Evolutionary conservation across 2,329 filamentous ascomycete species (phyloP), one percentile per base, ranked within the genome.

Genomic region (Hirsutella thompsonii): DNA sequence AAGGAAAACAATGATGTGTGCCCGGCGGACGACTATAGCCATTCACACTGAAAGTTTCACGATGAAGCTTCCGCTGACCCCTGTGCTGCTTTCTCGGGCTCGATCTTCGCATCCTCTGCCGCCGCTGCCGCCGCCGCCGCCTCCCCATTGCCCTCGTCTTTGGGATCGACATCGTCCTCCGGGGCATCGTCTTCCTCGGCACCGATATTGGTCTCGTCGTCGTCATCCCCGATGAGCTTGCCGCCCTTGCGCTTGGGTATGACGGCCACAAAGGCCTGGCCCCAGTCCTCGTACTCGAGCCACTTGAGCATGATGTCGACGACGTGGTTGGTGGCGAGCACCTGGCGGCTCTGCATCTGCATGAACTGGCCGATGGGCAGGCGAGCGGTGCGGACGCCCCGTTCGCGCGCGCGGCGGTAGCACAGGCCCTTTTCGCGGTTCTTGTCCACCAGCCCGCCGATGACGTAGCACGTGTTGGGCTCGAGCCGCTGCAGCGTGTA

Each of bases 351-450:
- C 42, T 81, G 74, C 84, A 98, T 93, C 47, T 87, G 74, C 69
- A 98, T 81, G 59, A 86, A 96, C 47, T 96, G 81, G n/a, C 88
- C 87, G 52, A 98, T 96, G 0, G 92, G 92, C 42, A 98, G 61
- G 57, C 87, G 89, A 2, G 90, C 92, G 0, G 92, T 96, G 47
- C 82, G 81, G 51, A 98, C 77, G 0, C 84, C 84, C 46, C 72
- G 72, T 41, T 81, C 76, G 40, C 74, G 69, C 0, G 92, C 92
- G 14, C 83, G 73, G 52, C 81, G 82, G 69, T 94, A 88, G 62
- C 92, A 98, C 30, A 98, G 70, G 1, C 86, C 88, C 66, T 98
- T 98, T 62, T 98, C 82, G 36, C 92, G 76, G 61, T 98, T 98
- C 64, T 89, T 89, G 65, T 98, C 92, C 20, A 98, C 92, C 29